Evolutionary conservation across 208 protist genomes (phyloP).

Genomic region (Wallacemonas sp.): DNA sequence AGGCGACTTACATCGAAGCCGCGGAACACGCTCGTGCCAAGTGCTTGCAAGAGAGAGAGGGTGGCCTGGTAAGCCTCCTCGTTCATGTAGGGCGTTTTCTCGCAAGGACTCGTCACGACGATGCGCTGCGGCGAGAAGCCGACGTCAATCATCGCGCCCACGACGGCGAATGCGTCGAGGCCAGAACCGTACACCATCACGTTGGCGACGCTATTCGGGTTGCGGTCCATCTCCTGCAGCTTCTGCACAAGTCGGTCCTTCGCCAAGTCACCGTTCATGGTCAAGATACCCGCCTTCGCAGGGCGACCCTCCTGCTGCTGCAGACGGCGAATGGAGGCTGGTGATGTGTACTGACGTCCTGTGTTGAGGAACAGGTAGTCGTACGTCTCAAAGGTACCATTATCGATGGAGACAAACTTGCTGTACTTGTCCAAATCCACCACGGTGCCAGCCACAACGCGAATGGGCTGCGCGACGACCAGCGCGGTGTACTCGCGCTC

Average conservation of each 20-base stretch:
- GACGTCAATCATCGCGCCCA: conserved; percentile 61
- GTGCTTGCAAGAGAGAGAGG: conserved; percentile 55
- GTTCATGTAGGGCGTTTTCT: conserved; percentile 37
- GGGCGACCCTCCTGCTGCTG: conserved; percentile 62
- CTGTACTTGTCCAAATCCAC: conserved; percentile 86
- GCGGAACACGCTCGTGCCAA: conserved; percentile 82
- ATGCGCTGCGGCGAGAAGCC: conserved; percentile 82
- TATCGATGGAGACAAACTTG: conserved; percentile 81
- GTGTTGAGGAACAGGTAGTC: conserved; percentile 88
- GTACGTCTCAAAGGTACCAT: conserved; percentile 87
- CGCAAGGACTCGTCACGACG: conserved; percentile 60
- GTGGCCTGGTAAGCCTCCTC: conserved; percentile 49
- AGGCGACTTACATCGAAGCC: conserved; percentile 75
- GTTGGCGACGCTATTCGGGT: conserved; percentile 62
- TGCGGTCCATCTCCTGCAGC: conserved; percentile 57
- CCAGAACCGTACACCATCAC: conserved; percentile 87
- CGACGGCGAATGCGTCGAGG: conserved; percentile 72
- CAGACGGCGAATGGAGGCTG: conserved; percentile 53
- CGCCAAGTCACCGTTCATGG: conserved; percentile 56
- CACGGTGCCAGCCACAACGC: conserved; percentile 75
- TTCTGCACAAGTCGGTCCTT: conserved; percentile 60
- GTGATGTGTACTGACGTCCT: conserved; percentile 86
- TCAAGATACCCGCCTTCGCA: conserved; percentile 45
- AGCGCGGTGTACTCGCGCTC: conserved; percentile 83
- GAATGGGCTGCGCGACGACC: conserved; percentile 46